Percentiles rank a stretch among this genome's conserved stretches.
These are phyloP conservation scores for Neonothopanus nambi DNA, from an alignment of 1,284 basidiomycete species.

Conservation along the genomic window DNA sequence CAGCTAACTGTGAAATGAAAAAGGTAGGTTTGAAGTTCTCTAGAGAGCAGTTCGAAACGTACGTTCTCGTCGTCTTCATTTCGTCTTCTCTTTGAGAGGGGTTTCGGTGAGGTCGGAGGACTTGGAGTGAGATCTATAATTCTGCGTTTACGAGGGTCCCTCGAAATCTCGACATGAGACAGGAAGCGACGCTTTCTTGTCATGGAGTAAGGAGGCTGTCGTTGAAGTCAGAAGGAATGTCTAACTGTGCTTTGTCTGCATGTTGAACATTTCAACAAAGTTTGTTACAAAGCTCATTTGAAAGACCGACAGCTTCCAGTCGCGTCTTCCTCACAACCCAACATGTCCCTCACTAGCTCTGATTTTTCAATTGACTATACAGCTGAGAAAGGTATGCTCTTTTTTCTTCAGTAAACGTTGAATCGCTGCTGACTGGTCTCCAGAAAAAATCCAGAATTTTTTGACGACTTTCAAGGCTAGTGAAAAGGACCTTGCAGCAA, in stretches of 20 bases:
- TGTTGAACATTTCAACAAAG: neutral
- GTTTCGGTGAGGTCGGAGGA: neutral
- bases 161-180: neutral
- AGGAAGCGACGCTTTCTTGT: slow-evolving; percentile 9
- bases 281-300: slow-evolving; percentile 28
- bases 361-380: slow-evolving; percentile 41
- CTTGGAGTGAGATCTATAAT: neutral
- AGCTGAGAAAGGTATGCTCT: slow-evolving; percentile 12
- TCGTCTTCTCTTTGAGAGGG: neutral
- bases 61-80: neutral
- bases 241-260: slow-evolving; percentile 1
- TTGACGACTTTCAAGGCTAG: slow-evolving; percentile 65
- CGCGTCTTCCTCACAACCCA: neutral
- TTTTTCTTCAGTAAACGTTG: slow-evolving; percentile 6
- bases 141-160: neutral
- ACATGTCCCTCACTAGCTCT: slow-evolving; percentile 3
- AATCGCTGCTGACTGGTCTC: slow-evolving; percentile 14
- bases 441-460: slow-evolving; percentile 72
- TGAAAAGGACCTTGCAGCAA: slow-evolving; percentile 67
- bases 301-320: slow-evolving; percentile 39
- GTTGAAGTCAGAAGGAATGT: too few species aligned
- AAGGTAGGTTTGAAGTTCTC: neutral
- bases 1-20: neutral
- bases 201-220: slow-evolving; percentile 16
- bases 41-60: neutral